Evolutionary conservation across 1,284 basidiomycete species (phyloP).

Genomic region (Ganoderma resinaceum): DNA sequence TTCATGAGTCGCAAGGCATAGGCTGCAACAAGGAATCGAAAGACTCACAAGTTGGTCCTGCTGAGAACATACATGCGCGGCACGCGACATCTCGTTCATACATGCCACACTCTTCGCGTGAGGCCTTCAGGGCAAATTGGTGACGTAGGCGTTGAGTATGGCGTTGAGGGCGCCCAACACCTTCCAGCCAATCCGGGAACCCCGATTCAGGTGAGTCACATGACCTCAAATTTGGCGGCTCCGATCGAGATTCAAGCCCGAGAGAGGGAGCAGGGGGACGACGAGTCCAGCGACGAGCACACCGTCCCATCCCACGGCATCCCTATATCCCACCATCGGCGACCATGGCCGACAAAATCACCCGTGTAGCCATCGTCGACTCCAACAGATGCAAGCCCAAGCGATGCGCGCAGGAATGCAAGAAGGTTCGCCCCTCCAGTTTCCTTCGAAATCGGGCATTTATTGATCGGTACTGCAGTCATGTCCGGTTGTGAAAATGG

Average conservation of each 20-base stretch:
- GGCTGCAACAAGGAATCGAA: no score
- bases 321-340: slow-evolving; percentile 8
- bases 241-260: slow-evolving; percentile 5
- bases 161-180: not conserved
- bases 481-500: slow-evolving; percentile 98
- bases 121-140: no score
- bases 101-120: no score
- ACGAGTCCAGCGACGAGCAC: not conserved
- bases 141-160: not conserved
- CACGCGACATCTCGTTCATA: no score
- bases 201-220: slow-evolving; percentile 11
- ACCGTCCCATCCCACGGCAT: not conserved
- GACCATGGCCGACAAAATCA: slow-evolving; percentile 81
- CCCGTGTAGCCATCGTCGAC: slow-evolving; percentile 95
- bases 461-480: slow-evolving; percentile 56
- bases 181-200: slow-evolving; percentile 8
- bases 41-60: no score
- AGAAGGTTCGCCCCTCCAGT: slow-evolving; percentile 66
- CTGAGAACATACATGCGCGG: no score
- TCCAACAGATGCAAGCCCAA: slow-evolving; percentile 95
- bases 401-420: slow-evolving; percentile 90
- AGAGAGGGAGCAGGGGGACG: slow-evolving; percentile 3
- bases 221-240: slow-evolving; percentile 27
- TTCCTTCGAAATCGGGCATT: slow-evolving; percentile 3
- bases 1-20: no score